Base-by-base conservation (phyloP, 2,329 filamentous ascomycete genomes). In the Phaeosphaeria sp. region DNA sequence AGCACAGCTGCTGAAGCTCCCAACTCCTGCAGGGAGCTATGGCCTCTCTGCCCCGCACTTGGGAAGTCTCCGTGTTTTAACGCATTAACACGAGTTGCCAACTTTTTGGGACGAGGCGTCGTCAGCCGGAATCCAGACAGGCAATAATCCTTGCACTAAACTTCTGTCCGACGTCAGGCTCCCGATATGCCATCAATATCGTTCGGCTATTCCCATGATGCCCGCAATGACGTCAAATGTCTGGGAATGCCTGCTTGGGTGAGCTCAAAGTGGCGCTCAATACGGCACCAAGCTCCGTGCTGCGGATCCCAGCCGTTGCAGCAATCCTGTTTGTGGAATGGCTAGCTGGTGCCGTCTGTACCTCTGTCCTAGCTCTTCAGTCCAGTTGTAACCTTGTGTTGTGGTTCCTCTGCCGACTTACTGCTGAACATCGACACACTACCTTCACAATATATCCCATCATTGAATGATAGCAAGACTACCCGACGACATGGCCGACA, bases 251-350 rank as follows among this genome's bases (percentile, higher is more conserved):
- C 44, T 52, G 52, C 58, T 52, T 33, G 41, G 15, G 53, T 49
- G 47, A 41, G 42, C 44, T 47, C 44, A 47, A 48, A 46, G 42
- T 55, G 59, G 60, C 30, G 42, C 50, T 61, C 27, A 25, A 44
- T 54, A 53, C 53, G 63, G 54, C 60, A 57, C 51, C 56, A 54
- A 54, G 60, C 46, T 55, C 51, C 57, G 52, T 60, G 61, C 59
- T 50, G 54, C 51, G 52, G 56, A 65, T 63, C 54, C 66, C 55
- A 58, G 63, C 55, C 30, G 42, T 48, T 66, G 56, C 65, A 58
- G 70, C 64, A 77, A 76, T 77, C 74, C 73, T 77, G 73, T 73
- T 77, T 77, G 73, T 66, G 58, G 64, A 58, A 55, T 63, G 46
- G 56, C 47, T 58, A 52, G 39, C 53, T 54, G 41, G 53, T 50